Percentiles rank a stretch among this genome's conserved stretches.
Conservation (phyloP, 306 rosid species). For the Acacia crassicarpa region DNA sequence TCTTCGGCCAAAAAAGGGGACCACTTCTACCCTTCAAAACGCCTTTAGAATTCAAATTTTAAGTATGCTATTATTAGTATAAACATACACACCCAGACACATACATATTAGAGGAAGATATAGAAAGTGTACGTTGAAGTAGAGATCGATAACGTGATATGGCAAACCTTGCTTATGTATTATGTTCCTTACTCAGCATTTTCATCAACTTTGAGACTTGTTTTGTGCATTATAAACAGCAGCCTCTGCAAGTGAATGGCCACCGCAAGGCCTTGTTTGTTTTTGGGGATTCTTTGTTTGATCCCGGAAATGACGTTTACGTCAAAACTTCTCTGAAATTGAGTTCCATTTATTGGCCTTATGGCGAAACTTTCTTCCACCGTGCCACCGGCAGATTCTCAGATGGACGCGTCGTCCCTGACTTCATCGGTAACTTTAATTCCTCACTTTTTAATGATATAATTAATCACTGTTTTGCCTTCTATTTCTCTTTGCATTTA, state of each 20-base stretch:
- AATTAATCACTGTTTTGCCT: neutral
- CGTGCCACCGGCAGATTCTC: constrained; percentile 16
- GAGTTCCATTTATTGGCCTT: neutral
- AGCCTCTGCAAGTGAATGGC: neutral
- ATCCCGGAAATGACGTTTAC: neutral
- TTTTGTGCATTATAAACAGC: neutral
- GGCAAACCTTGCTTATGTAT: neutral
- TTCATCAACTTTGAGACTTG: neutral
- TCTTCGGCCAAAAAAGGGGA: neutral
- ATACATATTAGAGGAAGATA: neutral
- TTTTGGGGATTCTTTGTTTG: constrained; percentile 6
- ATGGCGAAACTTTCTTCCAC: constrained; percentile 23
- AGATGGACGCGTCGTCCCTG: constrained; percentile 9
- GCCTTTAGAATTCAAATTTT: neutral
- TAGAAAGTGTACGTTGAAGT: neutral
- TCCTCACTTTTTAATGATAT: neutral
- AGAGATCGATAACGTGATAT: neutral
- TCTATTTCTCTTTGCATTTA: neutral
- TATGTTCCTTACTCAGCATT: neutral
- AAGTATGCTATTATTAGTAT: neutral
- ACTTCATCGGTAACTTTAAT: constrained; percentile 14
- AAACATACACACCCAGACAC: neutral
- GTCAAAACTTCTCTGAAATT: neutral
- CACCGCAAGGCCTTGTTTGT: neutral
- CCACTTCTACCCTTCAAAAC: neutral